phyloP scores from a whole-genome alignment of 768 basidiomycete species.

The Podaxis sp. region DNA sequence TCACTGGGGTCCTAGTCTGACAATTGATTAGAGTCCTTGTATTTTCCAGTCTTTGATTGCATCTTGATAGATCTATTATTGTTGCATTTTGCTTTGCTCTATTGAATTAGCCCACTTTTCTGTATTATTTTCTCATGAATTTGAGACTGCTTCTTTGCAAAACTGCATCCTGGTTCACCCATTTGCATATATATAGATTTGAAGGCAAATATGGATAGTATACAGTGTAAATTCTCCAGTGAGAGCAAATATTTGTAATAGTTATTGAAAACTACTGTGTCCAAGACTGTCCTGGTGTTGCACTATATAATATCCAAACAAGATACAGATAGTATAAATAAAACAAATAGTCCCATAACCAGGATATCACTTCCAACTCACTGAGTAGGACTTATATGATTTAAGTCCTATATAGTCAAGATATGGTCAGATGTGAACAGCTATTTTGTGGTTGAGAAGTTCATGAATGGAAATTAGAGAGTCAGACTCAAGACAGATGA shows the following conservation, averaged over 20 bases:
- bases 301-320: neutral
- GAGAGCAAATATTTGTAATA: constrained; percentile 5
- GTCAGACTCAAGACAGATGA: constrained; percentile 9
- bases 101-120: neutral
- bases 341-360: neutral
- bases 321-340: neutral
- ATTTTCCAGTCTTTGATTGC: neutral
- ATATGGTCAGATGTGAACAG: neutral
- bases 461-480: neutral
- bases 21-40: neutral
- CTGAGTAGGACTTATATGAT: neutral
- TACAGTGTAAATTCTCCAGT: neutral
- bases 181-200: no score
- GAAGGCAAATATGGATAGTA: no score
- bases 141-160: no score
- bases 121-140: no score
- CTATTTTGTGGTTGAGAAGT: neutral
- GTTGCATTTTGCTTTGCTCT: no score
- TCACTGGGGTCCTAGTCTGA: neutral
- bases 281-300: neutral
- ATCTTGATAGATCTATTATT: no score
- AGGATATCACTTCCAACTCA: constrained; percentile 5
- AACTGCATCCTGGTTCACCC: no score
- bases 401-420: constrained; percentile 5
- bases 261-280: neutral